These are phyloP conservation scores for Cucumis cinereus DNA, from an alignment of 306 rosid genomes.

Conservation along the genomic window DNA sequence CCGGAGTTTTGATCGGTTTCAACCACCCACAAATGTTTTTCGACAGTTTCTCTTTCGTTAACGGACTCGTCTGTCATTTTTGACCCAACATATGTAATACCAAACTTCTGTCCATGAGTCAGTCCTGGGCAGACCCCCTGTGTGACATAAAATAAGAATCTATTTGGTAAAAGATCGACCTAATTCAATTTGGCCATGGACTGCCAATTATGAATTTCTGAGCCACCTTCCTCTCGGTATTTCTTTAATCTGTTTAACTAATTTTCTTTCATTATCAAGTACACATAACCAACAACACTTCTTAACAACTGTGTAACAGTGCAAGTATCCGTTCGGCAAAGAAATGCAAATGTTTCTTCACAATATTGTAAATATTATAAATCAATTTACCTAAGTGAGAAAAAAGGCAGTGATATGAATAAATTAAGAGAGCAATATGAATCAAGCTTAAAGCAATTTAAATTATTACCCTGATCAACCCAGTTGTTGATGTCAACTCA, in stretches of 20 bases:
- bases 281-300: neutral
- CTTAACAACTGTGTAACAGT: neutral
- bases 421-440: conserved; percentile 3
- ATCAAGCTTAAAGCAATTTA: neutral
- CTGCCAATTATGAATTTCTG: neutral
- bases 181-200: neutral
- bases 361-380: neutral
- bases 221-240: neutral
- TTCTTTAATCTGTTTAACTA: neutral
- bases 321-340: neutral
- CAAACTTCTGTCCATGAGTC: conserved; percentile 60
- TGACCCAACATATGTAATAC: conserved; percentile 35
- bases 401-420: neutral
- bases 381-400: neutral
- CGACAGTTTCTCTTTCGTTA: conserved; percentile 28
- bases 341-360: neutral
- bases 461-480: conserved; percentile 54
- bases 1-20: conserved; percentile 30
- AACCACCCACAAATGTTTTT: conserved; percentile 33
- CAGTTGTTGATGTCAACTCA: conserved; percentile 42
- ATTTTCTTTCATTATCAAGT: neutral
- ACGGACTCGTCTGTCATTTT: conserved; percentile 20
- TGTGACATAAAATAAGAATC: conserved; percentile 4
- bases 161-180: neutral
- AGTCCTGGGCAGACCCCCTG: conserved; percentile 92